Base-by-base conservation (phyloP, 148 eudicot species). In the Cornus suecica region DNA sequence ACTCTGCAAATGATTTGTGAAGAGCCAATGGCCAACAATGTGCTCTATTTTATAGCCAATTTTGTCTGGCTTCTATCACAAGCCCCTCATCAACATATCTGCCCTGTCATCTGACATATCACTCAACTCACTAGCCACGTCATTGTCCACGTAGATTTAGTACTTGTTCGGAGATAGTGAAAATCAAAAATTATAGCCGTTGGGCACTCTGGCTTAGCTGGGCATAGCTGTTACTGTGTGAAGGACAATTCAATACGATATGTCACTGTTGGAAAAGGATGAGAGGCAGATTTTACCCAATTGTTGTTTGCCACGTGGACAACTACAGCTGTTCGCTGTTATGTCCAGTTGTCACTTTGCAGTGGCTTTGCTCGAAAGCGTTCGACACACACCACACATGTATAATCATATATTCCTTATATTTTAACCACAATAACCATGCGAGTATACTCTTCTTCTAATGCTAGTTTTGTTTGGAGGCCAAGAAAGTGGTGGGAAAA, bases 151-250 rank as follows among this genome's bases (percentile, higher is more conserved):
- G 79, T 41, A 8, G n/a, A 22, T 48, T 26, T 2, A 0, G 10
- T 31, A 6, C 10, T 8, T 5, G 4, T 18, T 14, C 5, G 66
- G 11, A 16, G 2, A 13, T 3, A 0, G 14, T 1, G 23, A 30
- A 66, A 68, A 26, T 58, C 60, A 77, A 69, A 69, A 26, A 31
- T 25, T 76, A 29, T 70, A 77, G 74, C 80, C 74, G 80, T 77
- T 77, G 26, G 26, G 37, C 23, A 0, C 13, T n/a, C 1, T 14
- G 25, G 77, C 27, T 30, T 69, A 69, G 79, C 74, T 77, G 79
- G 79, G n/a, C 41, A 32, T 34, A 41, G 73, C 72, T 76, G 80
- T 69, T 34, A 54, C 51, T 41, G 68, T 25, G 72, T 24, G 72
- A 31, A 41, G 66, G 66, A 60, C 61, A n/a, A n/a, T n/a, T 24